Conservation (phyloP, 768 basidiomycete species). For the Agrocybe pediades region DNA sequence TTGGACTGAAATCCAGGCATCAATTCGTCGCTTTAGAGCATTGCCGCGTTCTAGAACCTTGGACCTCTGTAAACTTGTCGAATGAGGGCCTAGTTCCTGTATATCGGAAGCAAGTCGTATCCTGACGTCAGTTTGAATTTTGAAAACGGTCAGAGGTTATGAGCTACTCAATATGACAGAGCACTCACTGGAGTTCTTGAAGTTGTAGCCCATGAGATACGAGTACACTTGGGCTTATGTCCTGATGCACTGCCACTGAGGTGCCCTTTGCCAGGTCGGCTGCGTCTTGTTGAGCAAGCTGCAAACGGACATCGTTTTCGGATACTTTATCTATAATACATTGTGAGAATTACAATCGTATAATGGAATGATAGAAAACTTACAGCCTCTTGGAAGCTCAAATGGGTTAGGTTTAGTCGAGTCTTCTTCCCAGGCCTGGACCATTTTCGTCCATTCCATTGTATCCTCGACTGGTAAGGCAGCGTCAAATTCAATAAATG, state of each 20-base stretch:
- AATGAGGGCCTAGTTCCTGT: slow-evolving; percentile 16
- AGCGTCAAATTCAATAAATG: slow-evolving; percentile 10
- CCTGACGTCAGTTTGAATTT: slow-evolving; percentile 5
- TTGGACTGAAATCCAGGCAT: slow-evolving; percentile 29
- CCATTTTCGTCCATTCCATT: slow-evolving; percentile 18
- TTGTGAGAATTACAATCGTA: background rate
- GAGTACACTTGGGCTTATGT: slow-evolving; percentile 23
- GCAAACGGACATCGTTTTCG: slow-evolving; percentile 8
- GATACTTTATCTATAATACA: background rate
- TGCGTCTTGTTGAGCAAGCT: slow-evolving; percentile 12
- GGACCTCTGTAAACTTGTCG: slow-evolving; percentile 28
- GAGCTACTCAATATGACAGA: background rate
- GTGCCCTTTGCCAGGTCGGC: background rate
- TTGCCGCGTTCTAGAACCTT: slow-evolving; percentile 27
- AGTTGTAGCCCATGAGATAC: slow-evolving; percentile 31
- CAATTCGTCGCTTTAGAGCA: slow-evolving; percentile 21
- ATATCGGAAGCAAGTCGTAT: slow-evolving; percentile 15
- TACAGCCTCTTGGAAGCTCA: background rate
- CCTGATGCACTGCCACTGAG: slow-evolving; percentile 7
- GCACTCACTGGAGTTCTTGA: slow-evolving; percentile 22
- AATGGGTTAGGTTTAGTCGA: slow-evolving; percentile 10
- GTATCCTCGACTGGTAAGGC: slow-evolving; percentile 2
- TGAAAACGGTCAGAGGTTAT: background rate
- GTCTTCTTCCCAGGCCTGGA: slow-evolving; percentile 15
- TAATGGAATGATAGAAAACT: background rate